Evolutionary conservation across 2,329 filamentous ascomycete species (phyloP).

Genomic region (Gyromitra esculenta): DNA sequence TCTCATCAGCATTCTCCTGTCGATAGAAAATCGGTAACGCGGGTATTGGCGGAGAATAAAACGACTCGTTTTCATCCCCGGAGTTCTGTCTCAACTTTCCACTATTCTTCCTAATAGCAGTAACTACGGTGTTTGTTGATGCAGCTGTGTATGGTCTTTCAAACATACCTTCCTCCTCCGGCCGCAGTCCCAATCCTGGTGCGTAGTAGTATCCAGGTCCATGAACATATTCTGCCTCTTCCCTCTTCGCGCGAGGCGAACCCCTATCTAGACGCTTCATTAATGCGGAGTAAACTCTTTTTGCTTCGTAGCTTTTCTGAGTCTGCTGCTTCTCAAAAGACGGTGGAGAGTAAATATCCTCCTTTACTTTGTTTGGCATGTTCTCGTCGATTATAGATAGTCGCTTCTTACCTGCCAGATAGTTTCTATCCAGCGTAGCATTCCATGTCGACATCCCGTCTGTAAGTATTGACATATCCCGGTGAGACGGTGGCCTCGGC

Average conservation of each 20-base stretch:
- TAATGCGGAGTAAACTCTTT: constrained; percentile 53
- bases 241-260: constrained; percentile 33
- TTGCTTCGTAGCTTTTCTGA: constrained; percentile 50
- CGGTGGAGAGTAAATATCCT: constrained; percentile 45
- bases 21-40: constrained; percentile 31
- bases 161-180: constrained; percentile 53
- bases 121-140: constrained; percentile 37
- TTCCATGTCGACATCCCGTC: constrained; percentile 50
- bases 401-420: constrained; percentile 38
- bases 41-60: constrained; percentile 32
- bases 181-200: constrained; percentile 51
- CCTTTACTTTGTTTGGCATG: constrained; percentile 36
- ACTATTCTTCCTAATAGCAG: constrained; percentile 45
- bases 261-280: constrained; percentile 49
- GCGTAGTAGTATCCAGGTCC: constrained; percentile 49
- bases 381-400: constrained; percentile 53
- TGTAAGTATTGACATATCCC: constrained; percentile 36
- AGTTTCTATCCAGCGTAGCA: constrained; percentile 43
- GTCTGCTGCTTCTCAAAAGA: constrained; percentile 25
- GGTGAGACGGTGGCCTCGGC: constrained; percentile 22
- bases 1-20: constrained; percentile 4
- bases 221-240: constrained; percentile 41
- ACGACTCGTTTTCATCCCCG: constrained; percentile 13
- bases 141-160: constrained; percentile 41
- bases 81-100: constrained; percentile 27